These are phyloP conservation scores for Chaetomium fimeti DNA, from an alignment of 495 filamentous ascomycete species.

Conservation along the genomic window DNA sequence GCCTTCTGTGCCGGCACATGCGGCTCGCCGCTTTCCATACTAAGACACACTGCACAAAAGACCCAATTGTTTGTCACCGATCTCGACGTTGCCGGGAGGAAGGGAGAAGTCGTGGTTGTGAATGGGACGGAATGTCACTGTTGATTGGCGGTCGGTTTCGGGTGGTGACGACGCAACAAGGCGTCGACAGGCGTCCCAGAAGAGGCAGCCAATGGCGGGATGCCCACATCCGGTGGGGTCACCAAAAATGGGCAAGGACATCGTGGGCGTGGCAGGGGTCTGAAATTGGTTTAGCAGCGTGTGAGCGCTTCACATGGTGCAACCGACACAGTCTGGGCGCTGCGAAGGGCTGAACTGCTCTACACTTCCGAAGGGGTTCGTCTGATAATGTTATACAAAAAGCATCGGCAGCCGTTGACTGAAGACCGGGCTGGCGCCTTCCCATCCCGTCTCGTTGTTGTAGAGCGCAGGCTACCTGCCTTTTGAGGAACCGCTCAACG, in stretches of 20 bases:
- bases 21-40: constrained; percentile 22
- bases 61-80: constrained; percentile 6
- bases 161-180: background rate
- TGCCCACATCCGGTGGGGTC: background rate
- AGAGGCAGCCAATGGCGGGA: constrained; percentile 12
- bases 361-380: background rate
- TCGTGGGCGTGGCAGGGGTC: background rate
- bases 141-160: background rate
- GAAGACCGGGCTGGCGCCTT: background rate
- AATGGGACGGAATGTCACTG: background rate
- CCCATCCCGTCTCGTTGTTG: background rate
- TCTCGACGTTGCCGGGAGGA: background rate
- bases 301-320: background rate
- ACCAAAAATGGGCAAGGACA: constrained; percentile 9
- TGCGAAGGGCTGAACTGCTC: background rate
- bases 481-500: no score
- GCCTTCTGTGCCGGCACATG: constrained; percentile 29
- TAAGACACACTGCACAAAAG: constrained; percentile 3
- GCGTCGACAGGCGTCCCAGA: background rate
- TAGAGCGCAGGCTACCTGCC: background rate
- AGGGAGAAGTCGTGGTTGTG: background rate
- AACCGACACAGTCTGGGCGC: background rate
- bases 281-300: background rate
- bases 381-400: background rate
- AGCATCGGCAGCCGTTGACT: background rate